Evolutionary conservation across 1,139 yeast genomes (phyloP), one percentile per base, ranked within the genome.

Genomic region (Tardiomyces depauwii): DNA sequence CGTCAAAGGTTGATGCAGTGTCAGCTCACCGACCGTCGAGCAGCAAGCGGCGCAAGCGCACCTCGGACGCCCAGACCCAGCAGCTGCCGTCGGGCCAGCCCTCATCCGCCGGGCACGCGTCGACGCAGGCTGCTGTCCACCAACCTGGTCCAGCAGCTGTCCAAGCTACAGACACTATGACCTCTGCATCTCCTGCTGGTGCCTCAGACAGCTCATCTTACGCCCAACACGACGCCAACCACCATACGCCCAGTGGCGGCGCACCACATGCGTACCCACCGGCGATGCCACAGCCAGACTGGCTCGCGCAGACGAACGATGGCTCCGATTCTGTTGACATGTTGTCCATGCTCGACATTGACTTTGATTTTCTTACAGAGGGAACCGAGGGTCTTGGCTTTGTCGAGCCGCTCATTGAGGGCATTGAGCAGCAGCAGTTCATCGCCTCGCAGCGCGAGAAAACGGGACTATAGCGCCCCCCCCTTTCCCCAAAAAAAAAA

Each of bases 391-490:
- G 95, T 18, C 69, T 86, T 46, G 94, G 85, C 50, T 86, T 86
- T 55, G 95, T 85, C 33, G 95, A 84, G 41, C 93, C 93, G 2
- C 82, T 93, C 80, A 83, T 94, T 9, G 89, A 83, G 59, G 82
- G 83, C 74, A 76, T 86, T 45, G 95, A 85, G 59, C 85, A 80
- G 43, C 54, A 52, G 25, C 61, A 57, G 27, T 30, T 30, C 16
- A 36, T 36, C 4, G 39, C 39, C 18, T 16, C 18, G 10, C 39
- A 36, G 39, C 39, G 19, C 16, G 36, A 30, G 10, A 30, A 30
- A 10, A 21, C 25, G 25, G 25, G 25, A 5, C 25, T 7, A 4
- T 21, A 21, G 25, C 25, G 7, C 25, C 10, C n/a, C 21, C 18
- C 38, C 12, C 12, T 14, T 6, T 13, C 6, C 38, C 12, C 14